Base-by-base conservation (phyloP, 2,329 filamentous ascomycete species). In the Arthrinium phaeospermum region DNA sequence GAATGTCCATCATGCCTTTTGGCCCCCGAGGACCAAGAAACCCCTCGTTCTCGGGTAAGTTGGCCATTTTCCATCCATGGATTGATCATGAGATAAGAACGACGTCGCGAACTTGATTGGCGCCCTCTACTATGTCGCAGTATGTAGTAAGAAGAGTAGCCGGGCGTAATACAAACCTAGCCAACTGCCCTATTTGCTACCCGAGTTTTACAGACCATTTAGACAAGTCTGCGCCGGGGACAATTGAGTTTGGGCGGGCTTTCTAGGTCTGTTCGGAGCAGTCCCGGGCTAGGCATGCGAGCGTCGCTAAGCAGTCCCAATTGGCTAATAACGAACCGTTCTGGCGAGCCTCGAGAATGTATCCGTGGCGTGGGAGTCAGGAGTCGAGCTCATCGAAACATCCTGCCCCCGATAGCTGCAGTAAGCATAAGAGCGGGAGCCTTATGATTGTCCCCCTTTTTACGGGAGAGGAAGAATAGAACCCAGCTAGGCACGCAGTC, bases 151-250 rank as follows among this genome's bases (percentile, higher is more conserved):
- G 16, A 64, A 22, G 19, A 37, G 34, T 12, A 61, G 53, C 27
- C 27, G 34, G 57, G 34, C 8, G 57, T 41, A 24, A 64, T 41
- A 64, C 30, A 41, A 24, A 64, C 34, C 57, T 41, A 64, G 34
- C 57, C 57, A 64, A 1, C 57, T 64, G 34, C 34, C 30, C 14
- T n/a, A 30, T 41, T 41, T 41, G 57, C 13, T n/a, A 51, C 57
- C 57, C 57, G 34, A 41, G 19, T 37, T 37, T 34, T 19, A n/a
- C 57, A 64, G 57, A 64, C 57, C n/a, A 64, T 64, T 64, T 41
- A 24, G 57, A 24, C 57, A 64, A 64, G 57, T 64, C 34, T 64
- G 57, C 57, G 12, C 34, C 34, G 34, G 13, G 19, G 34, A 64
- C 34, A 24, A 64, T 64, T 64, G 57, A 41, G 57, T 64, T 64